Percentiles rank a stretch among this genome's conserved stretches.
Conservation (phyloP, 208 protist genomes). For the Crithidia bombi region DNA sequence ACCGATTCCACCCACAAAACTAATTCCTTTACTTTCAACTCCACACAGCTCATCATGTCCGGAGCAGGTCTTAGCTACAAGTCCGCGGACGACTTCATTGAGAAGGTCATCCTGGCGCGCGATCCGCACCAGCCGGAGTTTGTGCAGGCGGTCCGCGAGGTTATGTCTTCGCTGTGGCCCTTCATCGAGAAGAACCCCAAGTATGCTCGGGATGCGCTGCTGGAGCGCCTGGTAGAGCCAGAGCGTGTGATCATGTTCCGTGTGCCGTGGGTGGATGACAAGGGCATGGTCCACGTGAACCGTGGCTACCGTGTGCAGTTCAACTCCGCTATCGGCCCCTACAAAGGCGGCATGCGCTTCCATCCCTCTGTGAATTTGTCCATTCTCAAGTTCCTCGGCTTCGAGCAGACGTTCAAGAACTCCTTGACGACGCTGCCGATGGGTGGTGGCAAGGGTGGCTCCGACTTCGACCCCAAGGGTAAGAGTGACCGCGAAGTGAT, state of each 20-base stretch:
- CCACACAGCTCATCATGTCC: constrained; percentile 6
- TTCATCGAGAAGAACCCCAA: constrained; percentile 86
- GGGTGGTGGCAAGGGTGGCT: constrained; percentile 94
- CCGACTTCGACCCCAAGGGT: constrained; percentile 95
- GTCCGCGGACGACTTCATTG: constrained; percentile 64
- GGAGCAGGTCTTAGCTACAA: constrained; percentile 28
- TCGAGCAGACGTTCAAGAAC: constrained; percentile 97
- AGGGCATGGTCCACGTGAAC: constrained; percentile 87
- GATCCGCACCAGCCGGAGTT: constrained; percentile 91
- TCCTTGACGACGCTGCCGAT: constrained; percentile 93
- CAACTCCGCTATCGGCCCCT: constrained; percentile 93
- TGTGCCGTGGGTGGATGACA: constrained; percentile 93
- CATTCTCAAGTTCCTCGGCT: constrained; percentile 95
- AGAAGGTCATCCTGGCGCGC: constrained; percentile 45
- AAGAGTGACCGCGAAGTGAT: constrained; percentile 93
- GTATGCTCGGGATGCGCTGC: constrained; percentile 61
- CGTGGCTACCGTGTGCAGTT: constrained; percentile 94
- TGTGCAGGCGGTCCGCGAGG: constrained; percentile 88
- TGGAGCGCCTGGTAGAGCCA: constrained; percentile 91
- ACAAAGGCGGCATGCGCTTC: constrained; percentile 94
- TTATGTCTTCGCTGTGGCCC: constrained; percentile 82
- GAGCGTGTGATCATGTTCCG: constrained; percentile 91
- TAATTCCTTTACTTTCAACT: background rate
- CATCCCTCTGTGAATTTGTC: constrained; percentile 89
- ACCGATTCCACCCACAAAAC: background rate